These are phyloP conservation scores for Phytopythium delawarense DNA, from an alignment of 352 stramenopile genomes.

Conservation along the genomic window DNA sequence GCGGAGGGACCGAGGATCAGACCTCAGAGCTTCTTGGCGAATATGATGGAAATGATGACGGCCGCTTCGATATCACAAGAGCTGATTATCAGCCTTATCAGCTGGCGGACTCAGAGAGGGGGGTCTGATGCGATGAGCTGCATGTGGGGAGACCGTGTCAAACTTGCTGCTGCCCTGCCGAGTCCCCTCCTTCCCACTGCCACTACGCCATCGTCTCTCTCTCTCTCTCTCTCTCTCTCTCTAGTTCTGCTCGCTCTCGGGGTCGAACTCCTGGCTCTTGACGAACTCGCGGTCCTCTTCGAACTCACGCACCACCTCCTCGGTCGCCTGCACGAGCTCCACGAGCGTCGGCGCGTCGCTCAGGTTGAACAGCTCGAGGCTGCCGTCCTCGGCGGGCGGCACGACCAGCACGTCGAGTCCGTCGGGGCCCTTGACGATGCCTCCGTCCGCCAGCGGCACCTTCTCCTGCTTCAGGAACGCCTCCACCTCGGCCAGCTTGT, in stretches of 20 bases:
- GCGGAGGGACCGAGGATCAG: background rate
- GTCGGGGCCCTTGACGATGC: conserved; percentile 53
- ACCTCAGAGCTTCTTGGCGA: no score
- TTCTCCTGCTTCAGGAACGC: conserved; percentile 61
- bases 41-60: no score
- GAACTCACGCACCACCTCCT: conserved; percentile 77
- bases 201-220: background rate
- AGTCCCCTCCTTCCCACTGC: no score
- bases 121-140: no score
- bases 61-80: no score
- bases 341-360: conserved; percentile 77
- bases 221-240: background rate
- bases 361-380: conserved; percentile 80
- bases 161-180: no score
- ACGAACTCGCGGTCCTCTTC: conserved; percentile 34
- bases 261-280: conserved; percentile 5
- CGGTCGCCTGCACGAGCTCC: conserved; percentile 76
- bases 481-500: conserved; percentile 65
- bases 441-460: conserved; percentile 51
- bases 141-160: no score
- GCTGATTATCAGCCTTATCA: no score
- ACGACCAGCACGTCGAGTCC: conserved; percentile 69
- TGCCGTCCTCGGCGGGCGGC: conserved; percentile 54
- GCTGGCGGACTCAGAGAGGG: no score
- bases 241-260: background rate